Evolutionary conservation across 164 flowering plant genomes (phyloP).

Genomic region (Umbellularia californica): DNA sequence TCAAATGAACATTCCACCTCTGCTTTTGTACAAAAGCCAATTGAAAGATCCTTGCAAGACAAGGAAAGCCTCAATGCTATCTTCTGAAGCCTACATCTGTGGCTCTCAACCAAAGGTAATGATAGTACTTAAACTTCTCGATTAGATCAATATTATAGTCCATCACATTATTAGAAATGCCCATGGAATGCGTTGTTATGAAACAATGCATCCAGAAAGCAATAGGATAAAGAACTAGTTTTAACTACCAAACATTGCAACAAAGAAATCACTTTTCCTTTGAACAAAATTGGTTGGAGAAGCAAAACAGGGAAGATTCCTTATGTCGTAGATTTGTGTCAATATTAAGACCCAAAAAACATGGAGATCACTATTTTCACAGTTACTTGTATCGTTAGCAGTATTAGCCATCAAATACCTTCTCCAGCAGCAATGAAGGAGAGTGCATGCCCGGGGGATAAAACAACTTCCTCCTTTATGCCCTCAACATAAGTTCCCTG

Average conservation of each 20-base stretch:
- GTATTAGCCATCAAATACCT: constrained; percentile 40
- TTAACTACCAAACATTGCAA: not conserved
- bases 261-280: not conserved
- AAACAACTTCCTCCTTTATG: constrained; percentile 96
- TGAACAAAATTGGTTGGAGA: not conserved
- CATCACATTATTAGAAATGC: not conserved
- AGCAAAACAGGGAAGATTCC: too few relatives aligned
- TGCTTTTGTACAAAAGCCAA: too few relatives aligned
- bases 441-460: constrained; percentile 98
- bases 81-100: too few relatives aligned
- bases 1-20: too few relatives aligned
- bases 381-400: not conserved
- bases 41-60: too few relatives aligned
- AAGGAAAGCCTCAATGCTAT: too few relatives aligned
- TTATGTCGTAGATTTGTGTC: too few relatives aligned
- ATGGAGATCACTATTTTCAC: not conserved
- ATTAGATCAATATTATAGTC: not conserved
- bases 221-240: not conserved
- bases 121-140: not conserved
- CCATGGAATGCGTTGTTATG: not conserved
- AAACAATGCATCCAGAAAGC: not conserved
- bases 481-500: constrained; percentile 99
- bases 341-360: not conserved
- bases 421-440: constrained; percentile 99
- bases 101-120: not conserved